Evolutionary conservation across 768 basidiomycete genomes (phyloP).

Genomic region (Suillus plorans): DNA sequence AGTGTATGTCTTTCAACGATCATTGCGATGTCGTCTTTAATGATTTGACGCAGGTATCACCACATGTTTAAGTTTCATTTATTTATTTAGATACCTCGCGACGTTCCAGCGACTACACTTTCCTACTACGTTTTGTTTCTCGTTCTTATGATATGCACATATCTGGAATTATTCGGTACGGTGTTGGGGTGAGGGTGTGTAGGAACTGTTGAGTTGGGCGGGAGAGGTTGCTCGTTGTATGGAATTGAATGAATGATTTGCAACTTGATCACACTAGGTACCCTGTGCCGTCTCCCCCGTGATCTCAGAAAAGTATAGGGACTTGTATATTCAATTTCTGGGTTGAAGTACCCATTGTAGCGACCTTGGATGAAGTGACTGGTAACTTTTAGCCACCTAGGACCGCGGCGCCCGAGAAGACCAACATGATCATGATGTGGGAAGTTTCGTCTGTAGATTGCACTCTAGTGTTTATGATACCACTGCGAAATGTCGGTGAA

Average conservation of each 20-base stretch:
- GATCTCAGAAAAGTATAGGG: background rate
- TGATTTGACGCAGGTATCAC: background rate
- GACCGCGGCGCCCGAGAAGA: background rate
- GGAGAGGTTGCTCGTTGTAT: background rate
- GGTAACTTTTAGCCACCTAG: background rate
- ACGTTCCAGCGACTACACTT: background rate
- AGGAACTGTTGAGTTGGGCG: background rate
- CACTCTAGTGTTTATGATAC: background rate
- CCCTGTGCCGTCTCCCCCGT: background rate
- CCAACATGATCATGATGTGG: background rate
- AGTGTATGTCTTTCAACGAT: background rate
- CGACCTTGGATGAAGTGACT: background rate
- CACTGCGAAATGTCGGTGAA: background rate
- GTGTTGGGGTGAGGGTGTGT: background rate
- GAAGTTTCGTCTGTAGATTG: background rate
- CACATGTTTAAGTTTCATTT: background rate
- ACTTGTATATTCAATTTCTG: background rate
- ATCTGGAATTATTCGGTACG: background rate
- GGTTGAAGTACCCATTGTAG: background rate
- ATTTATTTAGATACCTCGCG: slow-evolving; percentile 1
- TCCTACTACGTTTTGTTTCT: background rate
- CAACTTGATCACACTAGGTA: background rate
- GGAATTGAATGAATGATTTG: background rate
- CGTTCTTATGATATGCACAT: background rate
- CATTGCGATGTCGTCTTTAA: background rate